Conservation (phyloP, 805 yeast species). For the Candida verbasci region DNA sequence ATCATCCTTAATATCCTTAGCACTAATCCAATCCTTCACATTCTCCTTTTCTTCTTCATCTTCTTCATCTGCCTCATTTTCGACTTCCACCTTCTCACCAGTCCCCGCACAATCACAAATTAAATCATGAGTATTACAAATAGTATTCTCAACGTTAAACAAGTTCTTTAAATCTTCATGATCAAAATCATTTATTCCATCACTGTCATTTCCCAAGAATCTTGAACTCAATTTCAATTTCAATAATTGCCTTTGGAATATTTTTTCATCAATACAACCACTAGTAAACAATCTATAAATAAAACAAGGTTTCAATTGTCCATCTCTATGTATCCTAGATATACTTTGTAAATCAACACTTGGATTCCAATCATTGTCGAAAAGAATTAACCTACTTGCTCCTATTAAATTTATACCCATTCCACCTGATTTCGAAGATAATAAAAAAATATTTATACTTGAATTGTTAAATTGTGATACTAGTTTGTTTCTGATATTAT, state of each 20-base stretch:
- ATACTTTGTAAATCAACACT: constrained; percentile 88
- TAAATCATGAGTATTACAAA: constrained; percentile 77
- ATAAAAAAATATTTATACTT: constrained; percentile 51
- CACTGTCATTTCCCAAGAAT: constrained; percentile 43
- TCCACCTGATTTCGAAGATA: constrained; percentile 93
- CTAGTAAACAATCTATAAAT: constrained; percentile 81
- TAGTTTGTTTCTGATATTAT: constrained; percentile 56
- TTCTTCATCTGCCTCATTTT: constrained; percentile 31
- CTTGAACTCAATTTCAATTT: constrained; percentile 75
- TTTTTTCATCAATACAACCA: constrained; percentile 92
- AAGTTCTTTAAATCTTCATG: constrained; percentile 66
- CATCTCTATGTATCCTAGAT: constrained; percentile 94
- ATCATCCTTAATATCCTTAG: constrained; percentile 38
- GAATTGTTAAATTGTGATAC: constrained; percentile 66
- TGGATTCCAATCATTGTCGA: constrained; percentile 98
- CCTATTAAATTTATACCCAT: constrained; percentile 88
- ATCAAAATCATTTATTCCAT: constrained; percentile 62
- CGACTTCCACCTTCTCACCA: constrained; percentile 50
- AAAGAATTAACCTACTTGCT: constrained; percentile 77
- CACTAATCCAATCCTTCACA: constrained; percentile 45
- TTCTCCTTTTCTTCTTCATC: constrained; percentile 1
- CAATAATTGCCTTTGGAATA: constrained; percentile 85
- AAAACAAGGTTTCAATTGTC: constrained; percentile 73
- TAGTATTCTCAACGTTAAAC: constrained; percentile 51
- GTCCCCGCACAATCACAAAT: constrained; percentile 58